Base-by-base conservation (phyloP, 148 eudicot genomes). In the Linanthus parryae region DNA sequence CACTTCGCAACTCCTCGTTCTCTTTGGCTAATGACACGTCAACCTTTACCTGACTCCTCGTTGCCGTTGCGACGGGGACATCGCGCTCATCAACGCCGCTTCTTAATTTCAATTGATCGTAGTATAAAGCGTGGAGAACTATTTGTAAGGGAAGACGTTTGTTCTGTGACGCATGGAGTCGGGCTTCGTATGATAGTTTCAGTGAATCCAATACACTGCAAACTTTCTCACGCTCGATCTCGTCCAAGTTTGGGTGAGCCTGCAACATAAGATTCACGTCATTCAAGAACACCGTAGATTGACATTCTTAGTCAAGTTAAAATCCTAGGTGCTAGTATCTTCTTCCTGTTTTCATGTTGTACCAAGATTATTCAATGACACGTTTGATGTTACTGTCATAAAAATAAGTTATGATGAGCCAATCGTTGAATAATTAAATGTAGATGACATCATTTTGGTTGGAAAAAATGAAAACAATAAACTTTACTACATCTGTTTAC, bases 161-260 rank as follows among this genome's bases (percentile, higher is more conserved):
- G 70, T 94, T 94, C 13, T 94, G 84, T 0, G 99, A 94, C 11
- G 96, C 99, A 52, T 88, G 99, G 25, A 94, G 68, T 38, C 96
- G 68, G 5, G 99, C 99, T 46, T 84, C 88, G 40, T 94, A 76
- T 4, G 99, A 94, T 1, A 92, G 83, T 27, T 84, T 94, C 20
- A 94, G 70, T 3, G 99, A 75, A 64, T 88, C 99, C 91, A 94
- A 78, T 23, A 69, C 71, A 19, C 99, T 94, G 52, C 99, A 88
- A 0, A 74, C 91, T 52, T 94, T 94, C 64, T 94, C 99, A 7
- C 95, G 73, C 68, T 92, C 99, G 19, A 88, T 88, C 60, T 94
- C 99, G 41, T 88, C 99, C 16, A 94, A 64, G 39, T 88, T 84
- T 31, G 94, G 88, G 72, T 94, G 99, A 14, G 95, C 83, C 99